These are phyloP conservation scores for Penicillium sp. DNA, from an alignment of 2,329 filamentous ascomycete species.

Conservation along the genomic window DNA sequence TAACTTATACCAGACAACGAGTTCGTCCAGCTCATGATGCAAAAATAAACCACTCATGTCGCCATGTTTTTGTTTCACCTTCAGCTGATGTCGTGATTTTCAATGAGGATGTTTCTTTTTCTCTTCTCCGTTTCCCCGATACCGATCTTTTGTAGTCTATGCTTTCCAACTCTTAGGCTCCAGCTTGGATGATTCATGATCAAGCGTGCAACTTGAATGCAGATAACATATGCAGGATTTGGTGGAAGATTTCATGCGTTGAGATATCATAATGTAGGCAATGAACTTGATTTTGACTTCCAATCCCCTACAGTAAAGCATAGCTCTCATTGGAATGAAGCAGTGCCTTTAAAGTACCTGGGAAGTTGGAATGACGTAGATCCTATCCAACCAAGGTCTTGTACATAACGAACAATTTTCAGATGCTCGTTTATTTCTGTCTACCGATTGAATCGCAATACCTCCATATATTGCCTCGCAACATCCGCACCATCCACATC, in stretches of 20 bases:
- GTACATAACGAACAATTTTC: background rate
- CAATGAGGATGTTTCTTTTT: slow-evolving; percentile 27
- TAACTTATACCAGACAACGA: slow-evolving; percentile 69
- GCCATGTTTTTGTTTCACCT: slow-evolving; percentile 26
- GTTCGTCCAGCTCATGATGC: slow-evolving; percentile 94
- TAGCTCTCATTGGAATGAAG: background rate
- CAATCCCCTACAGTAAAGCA: background rate
- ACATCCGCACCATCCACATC: slow-evolving; percentile 42
- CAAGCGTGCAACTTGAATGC: slow-evolving; percentile 25
- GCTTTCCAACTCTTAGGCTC: slow-evolving; percentile 16
- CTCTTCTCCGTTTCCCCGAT: slow-evolving; percentile 15
- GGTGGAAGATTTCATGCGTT: slow-evolving; percentile 9
- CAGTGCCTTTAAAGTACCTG: background rate
- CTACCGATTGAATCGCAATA: slow-evolving; percentile 44
- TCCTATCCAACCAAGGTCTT: background rate
- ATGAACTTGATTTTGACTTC: slow-evolving; percentile 9
- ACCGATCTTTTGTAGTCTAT: slow-evolving; percentile 30
- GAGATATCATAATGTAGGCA: slow-evolving; percentile 12
- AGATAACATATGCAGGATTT: slow-evolving; percentile 12
- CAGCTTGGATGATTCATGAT: slow-evolving; percentile 24
- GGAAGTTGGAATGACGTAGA: no score
- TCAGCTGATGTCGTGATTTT: slow-evolving; percentile 30
- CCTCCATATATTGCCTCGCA: slow-evolving; percentile 48
- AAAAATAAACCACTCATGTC: slow-evolving; percentile 65
- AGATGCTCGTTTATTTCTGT: background rate